Percentiles rank a stretch among this genome's conserved stretches.
phyloP scores from a whole-genome alignment of 2,329 filamentous ascomycete genomes.

The Scolecobasidium constrictum region DNA sequence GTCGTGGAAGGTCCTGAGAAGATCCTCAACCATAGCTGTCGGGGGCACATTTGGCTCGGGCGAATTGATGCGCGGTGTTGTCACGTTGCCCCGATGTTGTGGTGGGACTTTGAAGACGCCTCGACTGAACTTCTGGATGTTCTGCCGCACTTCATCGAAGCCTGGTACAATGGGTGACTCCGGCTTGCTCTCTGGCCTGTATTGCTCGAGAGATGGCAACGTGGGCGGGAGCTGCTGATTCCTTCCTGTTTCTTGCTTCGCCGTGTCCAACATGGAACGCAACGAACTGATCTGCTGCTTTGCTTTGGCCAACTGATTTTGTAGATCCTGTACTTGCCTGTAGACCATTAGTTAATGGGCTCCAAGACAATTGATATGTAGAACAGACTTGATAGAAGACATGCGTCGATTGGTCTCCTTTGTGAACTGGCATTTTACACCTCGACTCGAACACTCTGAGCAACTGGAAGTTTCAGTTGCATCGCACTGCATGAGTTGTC shows the following conservation, averaged over 20 bases:
- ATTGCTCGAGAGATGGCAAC: not conserved
- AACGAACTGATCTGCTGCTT: slow-evolving; percentile 71
- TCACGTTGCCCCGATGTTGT: slow-evolving; percentile 47
- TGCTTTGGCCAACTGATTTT: slow-evolving; percentile 75
- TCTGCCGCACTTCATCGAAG: slow-evolving; percentile 58
- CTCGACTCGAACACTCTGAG: slow-evolving; percentile 92
- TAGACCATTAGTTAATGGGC: slow-evolving; percentile 10
- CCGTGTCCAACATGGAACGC: slow-evolving; percentile 49
- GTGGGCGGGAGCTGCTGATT: not conserved
- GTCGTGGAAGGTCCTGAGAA: slow-evolving; percentile 65
- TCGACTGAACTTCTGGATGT: slow-evolving; percentile 61
- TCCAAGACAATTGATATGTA: slow-evolving; percentile 1
- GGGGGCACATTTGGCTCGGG: slow-evolving; percentile 52
- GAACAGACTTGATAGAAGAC: slow-evolving; percentile 83
- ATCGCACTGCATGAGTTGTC: slow-evolving; percentile 55
- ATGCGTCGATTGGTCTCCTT: slow-evolving; percentile 98
- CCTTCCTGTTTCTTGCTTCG: slow-evolving; percentile 27
- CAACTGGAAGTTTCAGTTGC: slow-evolving; percentile 94
- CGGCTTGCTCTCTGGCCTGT: slow-evolving; percentile 19
- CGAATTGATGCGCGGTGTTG: slow-evolving; percentile 27
- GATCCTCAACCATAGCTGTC: slow-evolving; percentile 55
- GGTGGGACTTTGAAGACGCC: slow-evolving; percentile 73
- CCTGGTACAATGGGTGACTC: slow-evolving; percentile 51
- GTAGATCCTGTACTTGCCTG: slow-evolving; percentile 85
- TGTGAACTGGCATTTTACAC: slow-evolving; percentile 96